Base-by-base conservation (phyloP, 1,284 basidiomycete species). In the Schizophyllum commune region DNA sequence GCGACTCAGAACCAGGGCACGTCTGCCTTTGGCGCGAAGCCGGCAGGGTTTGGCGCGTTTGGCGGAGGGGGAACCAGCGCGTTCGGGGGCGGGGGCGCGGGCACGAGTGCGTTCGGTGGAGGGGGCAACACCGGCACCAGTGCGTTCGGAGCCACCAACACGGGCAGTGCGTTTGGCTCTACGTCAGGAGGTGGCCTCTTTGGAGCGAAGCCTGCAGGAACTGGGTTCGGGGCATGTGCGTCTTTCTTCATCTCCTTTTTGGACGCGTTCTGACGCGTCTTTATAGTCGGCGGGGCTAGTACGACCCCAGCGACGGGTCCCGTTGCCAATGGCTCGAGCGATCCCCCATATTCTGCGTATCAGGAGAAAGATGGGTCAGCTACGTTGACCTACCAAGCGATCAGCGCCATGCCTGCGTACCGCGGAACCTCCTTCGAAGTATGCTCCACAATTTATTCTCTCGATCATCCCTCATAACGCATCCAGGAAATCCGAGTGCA, bases 381-480 rank as follows among this genome's bases (percentile, higher is more conserved):
- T 27, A 81, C 75, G 4, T 73, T 85, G 33, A 84, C 86, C 62
- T 91, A 87, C 69, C 89, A 92, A 71, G 80, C 85, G 34, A 89
- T 89, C 58, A 80, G 85, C n/a, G 86, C 85, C 62, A 88, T 85
- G 77, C 86, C 86, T 21, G 78, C 79, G 13, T 92, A 91, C 68
- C 73, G 78, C 61, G 84, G 85, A 55, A 83, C 79, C 61, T 91
- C 89, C n/a, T 80, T 88, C 61, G 90, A 91, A 75, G 88, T 86
- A 60, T 57, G 79, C 73, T 32, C 39, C n/a, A 3, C 52, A 53
- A 20, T 58, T 61, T 19, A 64, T 59, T 39, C 32, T 63, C 57
- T 47, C 39, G 32, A 21, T 34, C 39, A 33, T 17, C 56, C 55
- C 55, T 55, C 19, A 55, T 53, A n/a, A 33, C 15, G 17, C 17